Conservation (phyloP, 768 basidiomycete genomes). For the Lepiota brunneoincarnata region DNA sequence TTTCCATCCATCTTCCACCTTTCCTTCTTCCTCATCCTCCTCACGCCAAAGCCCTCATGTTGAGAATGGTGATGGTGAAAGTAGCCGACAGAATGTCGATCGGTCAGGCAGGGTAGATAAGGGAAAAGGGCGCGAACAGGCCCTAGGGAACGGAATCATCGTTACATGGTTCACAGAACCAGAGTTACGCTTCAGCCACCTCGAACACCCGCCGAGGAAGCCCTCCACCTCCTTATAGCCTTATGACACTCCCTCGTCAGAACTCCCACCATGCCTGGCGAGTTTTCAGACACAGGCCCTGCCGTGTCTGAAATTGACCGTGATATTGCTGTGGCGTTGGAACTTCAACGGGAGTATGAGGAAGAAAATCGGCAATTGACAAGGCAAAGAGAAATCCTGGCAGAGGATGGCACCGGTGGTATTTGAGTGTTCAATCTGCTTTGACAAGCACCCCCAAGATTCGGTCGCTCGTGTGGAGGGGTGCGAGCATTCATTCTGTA, state of each 20-base stretch:
- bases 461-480: conserved; percentile 33
- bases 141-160: too few species aligned
- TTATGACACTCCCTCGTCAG: too few species aligned
- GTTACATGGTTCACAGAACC: not conserved
- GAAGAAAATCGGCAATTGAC: not conserved
- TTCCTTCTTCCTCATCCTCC: too few species aligned
- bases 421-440: conserved; percentile 47
- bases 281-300: not conserved
- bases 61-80: too few species aligned
- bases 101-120: not conserved
- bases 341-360: conserved; percentile 5
- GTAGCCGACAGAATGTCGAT: too few species aligned
- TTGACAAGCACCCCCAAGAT: conserved; percentile 43
- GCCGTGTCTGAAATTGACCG: not conserved
- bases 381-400: not conserved
- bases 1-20: too few species aligned
- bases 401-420: not conserved
- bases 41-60: too few species aligned
- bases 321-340: conserved; percentile 1
- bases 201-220: too few species aligned
- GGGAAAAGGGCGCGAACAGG: conserved; percentile 1
- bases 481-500: conserved; percentile 33
- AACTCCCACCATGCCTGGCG: not conserved
- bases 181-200: not conserved
- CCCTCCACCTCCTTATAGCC: too few species aligned